These are phyloP conservation scores for Reutealis trisperma DNA, from an alignment of 345 rosid genomes.

Conservation along the genomic window DNA sequence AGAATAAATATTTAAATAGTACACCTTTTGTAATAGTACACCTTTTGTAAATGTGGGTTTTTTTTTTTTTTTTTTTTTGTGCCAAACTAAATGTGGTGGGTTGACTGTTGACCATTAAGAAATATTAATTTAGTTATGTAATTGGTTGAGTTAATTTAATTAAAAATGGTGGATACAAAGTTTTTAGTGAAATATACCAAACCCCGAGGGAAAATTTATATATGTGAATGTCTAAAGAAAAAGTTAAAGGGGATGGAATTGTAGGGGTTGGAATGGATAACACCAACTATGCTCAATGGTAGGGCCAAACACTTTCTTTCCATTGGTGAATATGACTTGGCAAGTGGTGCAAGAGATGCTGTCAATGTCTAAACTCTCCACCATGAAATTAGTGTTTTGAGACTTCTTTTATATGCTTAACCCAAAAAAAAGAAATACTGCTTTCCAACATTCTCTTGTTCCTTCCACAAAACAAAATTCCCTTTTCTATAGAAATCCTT, in stretches of 20 bases:
- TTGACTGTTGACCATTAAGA: too few species aligned
- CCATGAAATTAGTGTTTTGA: neutral
- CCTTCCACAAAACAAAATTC: neutral
- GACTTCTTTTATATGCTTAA: neutral
- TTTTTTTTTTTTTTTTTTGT: too few species aligned
- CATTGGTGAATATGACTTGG: constrained; percentile 14
- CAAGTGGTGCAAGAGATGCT: constrained; percentile 17
- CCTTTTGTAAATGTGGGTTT: too few species aligned
- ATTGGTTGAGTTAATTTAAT: neutral
- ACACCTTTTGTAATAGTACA: too few species aligned
- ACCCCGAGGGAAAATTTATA: neutral
- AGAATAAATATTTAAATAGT: too few species aligned
- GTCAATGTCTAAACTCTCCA: neutral
- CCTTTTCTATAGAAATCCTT: neutral
- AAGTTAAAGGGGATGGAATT: neutral
- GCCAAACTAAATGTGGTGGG: too few species aligned
- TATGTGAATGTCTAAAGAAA: neutral
- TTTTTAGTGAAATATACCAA: neutral
- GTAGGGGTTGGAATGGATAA: neutral
- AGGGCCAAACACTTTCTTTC: constrained; percentile 9
- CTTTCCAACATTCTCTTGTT: neutral
- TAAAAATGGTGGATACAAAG: neutral
- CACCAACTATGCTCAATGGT: constrained; percentile 10
- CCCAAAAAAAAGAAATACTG: too few species aligned
- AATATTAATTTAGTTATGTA: neutral